phyloP scores from a whole-genome alignment of 306 rosid genomes.

The Sicyos baderoa region DNA sequence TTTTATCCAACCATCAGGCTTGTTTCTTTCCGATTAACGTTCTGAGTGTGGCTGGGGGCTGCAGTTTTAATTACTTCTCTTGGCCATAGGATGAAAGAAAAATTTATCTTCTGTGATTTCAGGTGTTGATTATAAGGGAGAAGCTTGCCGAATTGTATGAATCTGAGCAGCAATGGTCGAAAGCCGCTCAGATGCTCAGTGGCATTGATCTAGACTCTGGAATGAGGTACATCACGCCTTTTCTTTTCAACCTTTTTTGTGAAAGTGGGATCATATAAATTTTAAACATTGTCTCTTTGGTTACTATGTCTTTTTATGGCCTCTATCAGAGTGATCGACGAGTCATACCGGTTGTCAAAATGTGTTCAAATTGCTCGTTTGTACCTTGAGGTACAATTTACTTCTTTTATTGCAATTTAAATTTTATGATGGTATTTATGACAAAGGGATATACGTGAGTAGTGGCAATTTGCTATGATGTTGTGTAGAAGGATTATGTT shows the following conservation, averaged over 20 bases:
- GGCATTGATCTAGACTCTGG: conserved; percentile 94
- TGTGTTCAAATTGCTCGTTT: conserved; percentile 90
- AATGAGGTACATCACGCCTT: conserved; percentile 52
- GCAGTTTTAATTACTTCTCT: background rate
- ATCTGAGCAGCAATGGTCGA: conserved; percentile 92
- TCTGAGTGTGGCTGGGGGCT: background rate
- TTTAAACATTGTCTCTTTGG: background rate
- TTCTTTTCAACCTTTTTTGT: conserved; percentile 15
- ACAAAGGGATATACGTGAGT: background rate
- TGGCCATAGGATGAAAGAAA: conserved; percentile 18
- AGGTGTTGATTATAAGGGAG: conserved; percentile 90
- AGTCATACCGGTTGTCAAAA: conserved; percentile 71
- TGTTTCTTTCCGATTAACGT: too few species aligned
- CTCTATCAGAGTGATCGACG: conserved; percentile 70
- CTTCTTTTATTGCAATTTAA: background rate
- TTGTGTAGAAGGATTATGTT: background rate
- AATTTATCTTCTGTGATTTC: conserved; percentile 13
- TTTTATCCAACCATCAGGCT: too few species aligned
- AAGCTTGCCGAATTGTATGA: conserved; percentile 90
- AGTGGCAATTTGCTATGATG: background rate
- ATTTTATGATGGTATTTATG: background rate
- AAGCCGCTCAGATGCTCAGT: conserved; percentile 98
- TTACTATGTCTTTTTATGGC: background rate
- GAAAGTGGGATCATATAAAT: background rate
- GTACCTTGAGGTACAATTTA: conserved; percentile 67